These are phyloP conservation scores for Fusarium robinianum DNA, from an alignment of 2,329 filamentous ascomycete species.

Conservation along the genomic window DNA sequence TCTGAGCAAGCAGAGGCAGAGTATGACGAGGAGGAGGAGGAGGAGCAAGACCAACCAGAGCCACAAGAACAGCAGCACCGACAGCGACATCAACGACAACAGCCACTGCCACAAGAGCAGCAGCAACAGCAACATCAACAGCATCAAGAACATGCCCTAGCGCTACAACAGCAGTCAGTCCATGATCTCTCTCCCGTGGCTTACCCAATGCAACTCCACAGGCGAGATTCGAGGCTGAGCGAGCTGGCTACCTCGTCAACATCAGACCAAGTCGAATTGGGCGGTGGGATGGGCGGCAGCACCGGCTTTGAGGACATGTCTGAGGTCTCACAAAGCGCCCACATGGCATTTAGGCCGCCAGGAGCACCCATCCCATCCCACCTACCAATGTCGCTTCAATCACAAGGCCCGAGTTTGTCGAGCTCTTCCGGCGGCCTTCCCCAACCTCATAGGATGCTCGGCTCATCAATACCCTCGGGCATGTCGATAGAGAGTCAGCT, in stretches of 20 bases:
- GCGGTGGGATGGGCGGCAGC: constrained; percentile 23
- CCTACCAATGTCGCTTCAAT: constrained; percentile 28
- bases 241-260: constrained; percentile 19
- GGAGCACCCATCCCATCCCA: constrained; percentile 26
- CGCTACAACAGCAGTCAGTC: constrained; percentile 1
- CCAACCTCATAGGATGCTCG: constrained; percentile 34
- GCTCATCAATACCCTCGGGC: constrained; percentile 26
- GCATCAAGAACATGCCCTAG: too few relatives aligned
- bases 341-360: constrained; percentile 31
- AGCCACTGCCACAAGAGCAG: background rate
- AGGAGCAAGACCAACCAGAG: background rate
- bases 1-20: too few relatives aligned
- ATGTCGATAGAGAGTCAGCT: constrained; percentile 44
- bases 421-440: constrained; percentile 23
- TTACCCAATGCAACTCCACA: constrained; percentile 6
- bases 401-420: constrained; percentile 25
- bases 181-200: constrained; percentile 3
- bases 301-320: constrained; percentile 34
- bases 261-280: constrained; percentile 24
- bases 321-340: constrained; percentile 31
- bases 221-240: constrained; percentile 16
- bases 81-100: background rate
- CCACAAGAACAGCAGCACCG: background rate
- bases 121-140: background rate
- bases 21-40: too few relatives aligned